These are phyloP conservation scores for Camelina sativa DNA, from an alignment of 345 rosid species.

Conservation along the genomic window DNA sequence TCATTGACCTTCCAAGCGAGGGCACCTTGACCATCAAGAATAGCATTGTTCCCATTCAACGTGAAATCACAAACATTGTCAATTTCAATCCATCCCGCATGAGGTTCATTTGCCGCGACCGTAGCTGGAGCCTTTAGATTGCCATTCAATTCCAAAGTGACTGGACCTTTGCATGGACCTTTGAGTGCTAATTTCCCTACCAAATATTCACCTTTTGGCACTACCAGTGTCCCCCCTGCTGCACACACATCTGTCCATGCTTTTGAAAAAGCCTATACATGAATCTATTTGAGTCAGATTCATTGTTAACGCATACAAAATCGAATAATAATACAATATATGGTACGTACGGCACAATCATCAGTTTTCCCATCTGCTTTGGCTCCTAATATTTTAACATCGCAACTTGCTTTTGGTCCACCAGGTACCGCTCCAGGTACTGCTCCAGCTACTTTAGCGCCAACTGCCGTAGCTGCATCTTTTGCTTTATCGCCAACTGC, in stretches of 20 bases:
- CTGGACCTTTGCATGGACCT: constrained; percentile 57
- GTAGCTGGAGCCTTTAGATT: constrained; percentile 47
- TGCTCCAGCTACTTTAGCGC: not conserved
- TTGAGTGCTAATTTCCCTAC: constrained; percentile 34
- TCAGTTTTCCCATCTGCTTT: constrained; percentile 47
- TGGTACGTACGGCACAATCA: constrained; percentile 39
- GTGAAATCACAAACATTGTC: constrained; percentile 35
- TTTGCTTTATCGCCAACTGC: not conserved
- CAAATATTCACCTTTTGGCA: constrained; percentile 51
- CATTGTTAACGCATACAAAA: not conserved
- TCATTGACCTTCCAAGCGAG: constrained; percentile 45
- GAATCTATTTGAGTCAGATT: not conserved
- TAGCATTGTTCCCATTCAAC: constrained; percentile 46
- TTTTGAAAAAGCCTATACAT: constrained; percentile 44
- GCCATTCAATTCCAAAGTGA: constrained; percentile 50
- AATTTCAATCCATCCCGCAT: constrained; percentile 49
- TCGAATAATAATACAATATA: not conserved
- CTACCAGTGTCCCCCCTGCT: constrained; percentile 39
- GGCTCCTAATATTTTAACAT: constrained; percentile 47
- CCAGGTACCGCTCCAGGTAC: not conserved
- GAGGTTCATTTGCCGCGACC: not conserved
- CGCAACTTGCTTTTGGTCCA: no score
- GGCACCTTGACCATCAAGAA: constrained; percentile 56
- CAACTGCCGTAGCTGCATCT: not conserved
- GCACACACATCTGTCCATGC: constrained; percentile 52